Percentiles rank a stretch among this genome's conserved stretches.
These are phyloP conservation scores for Serendipita sp. DNA, from an alignment of 768 basidiomycete genomes.

Conservation along the genomic window DNA sequence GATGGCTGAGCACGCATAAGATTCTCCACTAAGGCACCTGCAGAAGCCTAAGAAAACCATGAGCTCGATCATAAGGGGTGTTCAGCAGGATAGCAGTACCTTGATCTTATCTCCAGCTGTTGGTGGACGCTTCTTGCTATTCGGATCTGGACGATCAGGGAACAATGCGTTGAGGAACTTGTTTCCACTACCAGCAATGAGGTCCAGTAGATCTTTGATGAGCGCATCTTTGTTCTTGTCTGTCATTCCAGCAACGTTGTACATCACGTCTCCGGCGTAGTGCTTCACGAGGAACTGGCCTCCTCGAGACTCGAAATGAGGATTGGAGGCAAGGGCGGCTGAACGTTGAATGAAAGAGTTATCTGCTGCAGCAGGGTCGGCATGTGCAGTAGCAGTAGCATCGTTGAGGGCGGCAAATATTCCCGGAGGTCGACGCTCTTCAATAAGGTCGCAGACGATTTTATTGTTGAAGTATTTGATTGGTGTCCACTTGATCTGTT, in stretches of 20 bases:
- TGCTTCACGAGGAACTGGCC: conserved; percentile 89
- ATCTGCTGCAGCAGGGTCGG: conserved; percentile 90
- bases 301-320: conserved; percentile 92
- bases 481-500: conserved; percentile 98
- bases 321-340: conserved; percentile 60
- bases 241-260: conserved; percentile 95
- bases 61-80: neutral
- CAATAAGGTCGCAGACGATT: conserved; percentile 94
- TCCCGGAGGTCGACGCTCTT: conserved; percentile 89
- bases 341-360: conserved; percentile 92
- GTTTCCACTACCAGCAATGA: conserved; percentile 67
- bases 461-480: conserved; percentile 99
- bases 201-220: conserved; percentile 85
- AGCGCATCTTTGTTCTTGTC: conserved; percentile 99
- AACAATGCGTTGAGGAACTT: conserved; percentile 78
- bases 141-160: conserved; percentile 87
- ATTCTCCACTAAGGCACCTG: conserved; percentile 90
- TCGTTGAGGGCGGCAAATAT: conserved; percentile 97
- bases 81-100: conserved; percentile 25
- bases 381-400: conserved; percentile 97
- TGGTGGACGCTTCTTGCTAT: conserved; percentile 94
- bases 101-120: conserved; percentile 98
- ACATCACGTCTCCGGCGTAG: conserved; percentile 98
- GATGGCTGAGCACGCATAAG: conserved; percentile 95
- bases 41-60: conserved; percentile 46